Conservation (phyloP, 768 basidiomycete genomes). For the Sistotremastrum suecicum region DNA sequence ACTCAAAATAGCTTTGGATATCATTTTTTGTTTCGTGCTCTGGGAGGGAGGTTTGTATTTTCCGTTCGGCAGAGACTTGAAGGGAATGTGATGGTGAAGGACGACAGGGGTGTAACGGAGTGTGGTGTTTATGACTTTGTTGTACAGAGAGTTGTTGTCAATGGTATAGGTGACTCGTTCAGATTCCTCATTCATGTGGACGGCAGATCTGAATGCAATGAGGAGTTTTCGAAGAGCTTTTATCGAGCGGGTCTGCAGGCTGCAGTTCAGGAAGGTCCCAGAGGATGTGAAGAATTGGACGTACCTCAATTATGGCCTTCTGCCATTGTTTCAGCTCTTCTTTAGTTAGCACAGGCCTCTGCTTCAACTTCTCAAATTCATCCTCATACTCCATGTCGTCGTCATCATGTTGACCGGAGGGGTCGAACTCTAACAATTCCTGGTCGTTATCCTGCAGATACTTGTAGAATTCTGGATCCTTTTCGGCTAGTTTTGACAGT, state of each 20-base stretch:
- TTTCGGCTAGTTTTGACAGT: constrained; percentile 79
- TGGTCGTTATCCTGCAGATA: constrained; percentile 92
- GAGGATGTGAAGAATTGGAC: constrained; percentile 6
- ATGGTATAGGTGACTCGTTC: constrained; percentile 76
- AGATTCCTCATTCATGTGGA: constrained; percentile 77
- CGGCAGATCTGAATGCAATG: constrained; percentile 84
- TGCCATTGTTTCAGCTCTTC: constrained; percentile 74
- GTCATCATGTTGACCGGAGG: constrained; percentile 23
- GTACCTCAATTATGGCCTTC: constrained; percentile 71
- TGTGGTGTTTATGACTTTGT: constrained; percentile 77
- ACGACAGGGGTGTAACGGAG: constrained; percentile 86
- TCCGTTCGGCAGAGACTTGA: constrained; percentile 67
- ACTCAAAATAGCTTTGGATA: constrained; percentile 79
- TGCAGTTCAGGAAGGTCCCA: neutral
- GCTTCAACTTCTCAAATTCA: constrained; percentile 14
- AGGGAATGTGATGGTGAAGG: constrained; percentile 76
- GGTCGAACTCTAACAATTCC: constrained; percentile 75
- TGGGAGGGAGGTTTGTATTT: constrained; percentile 82
- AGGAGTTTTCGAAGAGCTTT: constrained; percentile 71
- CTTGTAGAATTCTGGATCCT: constrained; percentile 98
- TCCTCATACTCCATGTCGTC: constrained; percentile 34
- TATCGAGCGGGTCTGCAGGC: constrained; percentile 63
- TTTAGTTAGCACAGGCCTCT: constrained; percentile 46
- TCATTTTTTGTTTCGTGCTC: constrained; percentile 63
- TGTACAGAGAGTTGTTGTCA: constrained; percentile 79